Conservation (phyloP, 2,329 filamentous ascomycete genomes). For the Claviceps africana region DNA sequence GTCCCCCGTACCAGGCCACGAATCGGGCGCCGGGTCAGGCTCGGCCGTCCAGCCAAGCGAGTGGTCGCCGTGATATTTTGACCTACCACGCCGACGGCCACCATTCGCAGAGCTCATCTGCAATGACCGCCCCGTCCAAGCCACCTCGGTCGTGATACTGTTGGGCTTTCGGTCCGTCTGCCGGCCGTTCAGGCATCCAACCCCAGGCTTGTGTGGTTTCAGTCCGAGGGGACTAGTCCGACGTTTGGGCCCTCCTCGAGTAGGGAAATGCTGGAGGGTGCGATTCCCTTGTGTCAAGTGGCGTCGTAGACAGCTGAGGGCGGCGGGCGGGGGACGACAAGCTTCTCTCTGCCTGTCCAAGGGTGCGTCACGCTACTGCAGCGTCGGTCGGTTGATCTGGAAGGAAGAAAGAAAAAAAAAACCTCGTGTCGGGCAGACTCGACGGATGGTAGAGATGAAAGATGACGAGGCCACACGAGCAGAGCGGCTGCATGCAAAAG, state of each 20-base stretch:
- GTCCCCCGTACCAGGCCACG: slow-evolving; percentile 15
- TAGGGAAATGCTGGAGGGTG: neutral
- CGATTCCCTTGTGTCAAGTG: neutral
- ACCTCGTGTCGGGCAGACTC: neutral
- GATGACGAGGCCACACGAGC: neutral
- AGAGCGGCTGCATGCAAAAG: neutral
- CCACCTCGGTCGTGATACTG: slow-evolving; percentile 9
- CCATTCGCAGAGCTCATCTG: slow-evolving; percentile 17
- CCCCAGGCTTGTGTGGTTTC: slow-evolving; percentile 1
- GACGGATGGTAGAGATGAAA: neutral
- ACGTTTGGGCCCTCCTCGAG: neutral
- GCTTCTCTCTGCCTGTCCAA: slow-evolving; percentile 9
- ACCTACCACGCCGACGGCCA: slow-evolving; percentile 14
- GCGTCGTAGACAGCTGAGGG: neutral
- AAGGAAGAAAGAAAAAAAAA: too few relatives aligned
- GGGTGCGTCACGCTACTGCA: slow-evolving; percentile 11
- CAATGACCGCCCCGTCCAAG: slow-evolving; percentile 17
- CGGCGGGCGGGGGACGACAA: slow-evolving; percentile 1
- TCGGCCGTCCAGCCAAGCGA: slow-evolving; percentile 8
- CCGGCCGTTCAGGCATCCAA: neutral
- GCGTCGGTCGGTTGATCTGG: slow-evolving; percentile 10
- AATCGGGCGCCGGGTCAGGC: slow-evolving; percentile 10
- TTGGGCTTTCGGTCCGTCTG: slow-evolving; percentile 13
- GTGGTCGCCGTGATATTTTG: slow-evolving; percentile 12
- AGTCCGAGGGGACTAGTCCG: neutral